Evolutionary conservation across 441 rosid genomes (phyloP).

Genomic region (Adansonia rubrostipa): DNA sequence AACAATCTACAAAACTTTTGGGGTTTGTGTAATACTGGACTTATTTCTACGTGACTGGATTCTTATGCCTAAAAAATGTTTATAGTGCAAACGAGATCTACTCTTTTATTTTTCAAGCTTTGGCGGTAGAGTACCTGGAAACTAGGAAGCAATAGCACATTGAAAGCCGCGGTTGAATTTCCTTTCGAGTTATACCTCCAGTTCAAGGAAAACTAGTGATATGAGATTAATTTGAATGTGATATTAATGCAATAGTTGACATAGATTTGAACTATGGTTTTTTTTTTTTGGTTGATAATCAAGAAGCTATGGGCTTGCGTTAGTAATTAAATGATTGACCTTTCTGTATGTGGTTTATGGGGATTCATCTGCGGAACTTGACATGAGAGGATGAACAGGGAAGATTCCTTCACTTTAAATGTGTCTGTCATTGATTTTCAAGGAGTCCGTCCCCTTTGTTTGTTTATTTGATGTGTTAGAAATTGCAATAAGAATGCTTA

Average conservation of each 20-base stretch:
- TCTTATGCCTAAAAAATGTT: background rate
- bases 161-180: background rate
- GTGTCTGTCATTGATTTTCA: background rate
- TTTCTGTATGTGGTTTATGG: conserved; percentile 10
- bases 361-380: background rate
- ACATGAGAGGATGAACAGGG: conserved; percentile 2
- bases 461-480: background rate
- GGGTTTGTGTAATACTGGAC: background rate
- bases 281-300: background rate
- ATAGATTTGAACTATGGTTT: background rate
- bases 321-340: conserved; percentile 1
- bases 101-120: background rate
- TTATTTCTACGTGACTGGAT: conserved; percentile 4
- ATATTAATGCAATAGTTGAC: background rate
- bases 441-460: background rate
- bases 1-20: background rate
- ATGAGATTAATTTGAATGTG: conserved; percentile 3
- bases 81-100: background rate
- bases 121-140: background rate
- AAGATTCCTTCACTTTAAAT: background rate
- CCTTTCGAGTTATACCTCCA: background rate
- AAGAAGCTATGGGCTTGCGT: background rate
- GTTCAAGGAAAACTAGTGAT: background rate
- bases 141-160: conserved; percentile 12
- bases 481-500: background rate